Evolutionary conservation across 495 filamentous ascomycete genomes (phyloP).

Genomic region (Apiosordaria backusii): DNA sequence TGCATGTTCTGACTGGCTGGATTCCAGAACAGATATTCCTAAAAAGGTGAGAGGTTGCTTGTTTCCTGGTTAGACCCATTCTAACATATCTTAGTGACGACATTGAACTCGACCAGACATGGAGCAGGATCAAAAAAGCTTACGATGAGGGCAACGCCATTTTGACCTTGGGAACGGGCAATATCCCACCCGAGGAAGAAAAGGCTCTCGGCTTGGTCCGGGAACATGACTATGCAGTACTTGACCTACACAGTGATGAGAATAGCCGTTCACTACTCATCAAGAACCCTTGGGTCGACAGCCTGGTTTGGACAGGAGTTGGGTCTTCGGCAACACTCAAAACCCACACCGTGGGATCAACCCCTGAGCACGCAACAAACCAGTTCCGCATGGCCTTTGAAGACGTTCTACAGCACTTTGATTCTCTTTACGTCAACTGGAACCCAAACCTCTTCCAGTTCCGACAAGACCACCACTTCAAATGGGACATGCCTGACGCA

Average conservation of each 20-base stretch:
- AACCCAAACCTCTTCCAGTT: slow-evolving; percentile 79
- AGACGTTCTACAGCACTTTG: slow-evolving; percentile 82
- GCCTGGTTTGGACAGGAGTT: slow-evolving; percentile 57
- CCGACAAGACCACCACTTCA: slow-evolving; percentile 85
- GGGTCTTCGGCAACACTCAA: slow-evolving; percentile 31
- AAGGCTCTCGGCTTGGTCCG: slow-evolving; percentile 73
- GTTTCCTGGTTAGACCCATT: slow-evolving; percentile 6
- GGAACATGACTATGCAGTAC: slow-evolving; percentile 90
- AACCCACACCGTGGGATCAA: slow-evolving; percentile 20
- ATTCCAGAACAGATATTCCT: slow-evolving; percentile 94
- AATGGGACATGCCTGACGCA: slow-evolving; percentile 69
- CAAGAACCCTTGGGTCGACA: slow-evolving; percentile 95
- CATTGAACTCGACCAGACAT: slow-evolving; percentile 66
- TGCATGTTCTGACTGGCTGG: slow-evolving; percentile 90
- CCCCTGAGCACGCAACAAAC: slow-evolving; percentile 49
- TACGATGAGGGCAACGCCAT: slow-evolving; percentile 80
- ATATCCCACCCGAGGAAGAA: slow-evolving; percentile 68
- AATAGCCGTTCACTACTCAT: slow-evolving; percentile 65
- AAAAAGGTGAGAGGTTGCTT: slow-evolving; percentile 51
- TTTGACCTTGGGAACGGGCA: slow-evolving; percentile 85
- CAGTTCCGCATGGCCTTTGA: slow-evolving; percentile 90
- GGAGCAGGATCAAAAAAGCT: slow-evolving; percentile 70
- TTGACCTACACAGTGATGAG: slow-evolving; percentile 67
- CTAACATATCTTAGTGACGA: slow-evolving; percentile 50
- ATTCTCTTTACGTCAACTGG: slow-evolving; percentile 97